These are phyloP conservation scores for Cyberlindnera maclurae DNA, from an alignment of 805 yeast species.

Conservation along the genomic window DNA sequence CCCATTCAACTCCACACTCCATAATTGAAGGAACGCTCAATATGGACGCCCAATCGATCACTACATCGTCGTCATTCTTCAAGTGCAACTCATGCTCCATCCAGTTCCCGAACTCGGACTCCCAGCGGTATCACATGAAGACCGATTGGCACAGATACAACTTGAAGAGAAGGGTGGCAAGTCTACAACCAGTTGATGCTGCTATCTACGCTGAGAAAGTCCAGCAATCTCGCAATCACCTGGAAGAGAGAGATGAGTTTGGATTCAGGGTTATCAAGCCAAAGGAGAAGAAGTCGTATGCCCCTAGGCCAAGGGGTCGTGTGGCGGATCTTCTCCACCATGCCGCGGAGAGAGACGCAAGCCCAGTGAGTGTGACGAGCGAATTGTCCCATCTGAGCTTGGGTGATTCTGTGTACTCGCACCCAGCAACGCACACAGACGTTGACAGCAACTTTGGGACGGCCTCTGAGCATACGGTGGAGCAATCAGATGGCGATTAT, in stretches of 20 bases:
- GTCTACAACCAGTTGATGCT: constrained; percentile 64
- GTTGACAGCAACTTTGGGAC: constrained; percentile 33
- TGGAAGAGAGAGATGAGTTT: constrained; percentile 32
- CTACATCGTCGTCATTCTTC: constrained; percentile 26
- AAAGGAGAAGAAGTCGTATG: constrained; percentile 11
- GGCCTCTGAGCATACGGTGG: constrained; percentile 42
- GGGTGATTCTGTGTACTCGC: constrained; percentile 36
- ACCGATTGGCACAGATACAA: constrained; percentile 98
- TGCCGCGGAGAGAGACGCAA: constrained; percentile 27
- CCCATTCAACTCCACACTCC: too few species aligned
- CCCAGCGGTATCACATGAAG: constrained; percentile 91
- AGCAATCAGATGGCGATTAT: constrained; percentile 26
- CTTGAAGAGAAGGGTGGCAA: constrained; percentile 86
- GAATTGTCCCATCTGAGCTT: constrained; percentile 50
- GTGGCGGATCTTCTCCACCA: constrained; percentile 4
- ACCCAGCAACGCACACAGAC: constrained; percentile 29
- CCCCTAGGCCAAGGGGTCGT: constrained; percentile 24
- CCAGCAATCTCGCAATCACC: constrained; percentile 27
- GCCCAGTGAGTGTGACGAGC: constrained; percentile 50
- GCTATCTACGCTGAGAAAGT: constrained; percentile 36
- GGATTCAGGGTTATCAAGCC: constrained; percentile 30
- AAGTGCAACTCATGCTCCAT: constrained; percentile 90
- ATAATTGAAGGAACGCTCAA: not conserved
- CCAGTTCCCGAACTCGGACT: constrained; percentile 71
- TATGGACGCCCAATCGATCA: constrained; percentile 2